Conservation (phyloP, 371 early-diverging fungal genomes). For the Apophysomyces elegans region DNA sequence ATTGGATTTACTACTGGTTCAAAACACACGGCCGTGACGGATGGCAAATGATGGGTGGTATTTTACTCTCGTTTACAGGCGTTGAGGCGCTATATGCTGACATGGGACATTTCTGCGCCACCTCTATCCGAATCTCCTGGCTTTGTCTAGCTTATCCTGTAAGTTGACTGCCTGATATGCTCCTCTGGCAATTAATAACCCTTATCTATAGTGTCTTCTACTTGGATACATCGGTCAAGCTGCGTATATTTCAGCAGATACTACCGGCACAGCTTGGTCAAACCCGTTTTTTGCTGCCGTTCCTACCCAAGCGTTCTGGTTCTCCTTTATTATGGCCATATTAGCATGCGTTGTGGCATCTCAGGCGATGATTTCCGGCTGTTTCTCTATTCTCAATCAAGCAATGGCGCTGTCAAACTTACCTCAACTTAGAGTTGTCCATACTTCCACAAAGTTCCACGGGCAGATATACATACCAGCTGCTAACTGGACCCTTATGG, state of each 20-base stretch:
- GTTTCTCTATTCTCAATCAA: slow-evolving; percentile 60
- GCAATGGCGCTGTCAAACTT: slow-evolving; percentile 58
- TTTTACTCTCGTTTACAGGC: slow-evolving; percentile 50
- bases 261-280: slow-evolving; percentile 22
- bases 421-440: slow-evolving; percentile 53
- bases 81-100: slow-evolving; percentile 62
- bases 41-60: slow-evolving; percentile 43
- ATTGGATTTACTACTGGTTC: slow-evolving; percentile 36
- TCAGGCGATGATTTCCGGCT: slow-evolving; percentile 61
- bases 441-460: slow-evolving; percentile 41
- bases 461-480: slow-evolving; percentile 61
- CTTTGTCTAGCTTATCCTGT: slow-evolving; percentile 35
- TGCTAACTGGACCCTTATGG: slow-evolving; percentile 51
- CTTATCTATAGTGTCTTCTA: slow-evolving; percentile 22
- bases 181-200: not conserved
- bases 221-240: slow-evolving; percentile 51
- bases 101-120: slow-evolving; percentile 54
- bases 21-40: slow-evolving; percentile 22
- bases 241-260: slow-evolving; percentile 38
- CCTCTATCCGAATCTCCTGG: slow-evolving; percentile 44
- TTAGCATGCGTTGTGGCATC: slow-evolving; percentile 63
- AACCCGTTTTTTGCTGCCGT: slow-evolving; percentile 27
- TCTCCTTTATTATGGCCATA: slow-evolving; percentile 50
- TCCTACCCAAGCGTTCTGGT: slow-evolving; percentile 29
- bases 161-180: not conserved